Conservation (phyloP, 1,284 basidiomycete species). For the Salmacisia buchloeana region DNA sequence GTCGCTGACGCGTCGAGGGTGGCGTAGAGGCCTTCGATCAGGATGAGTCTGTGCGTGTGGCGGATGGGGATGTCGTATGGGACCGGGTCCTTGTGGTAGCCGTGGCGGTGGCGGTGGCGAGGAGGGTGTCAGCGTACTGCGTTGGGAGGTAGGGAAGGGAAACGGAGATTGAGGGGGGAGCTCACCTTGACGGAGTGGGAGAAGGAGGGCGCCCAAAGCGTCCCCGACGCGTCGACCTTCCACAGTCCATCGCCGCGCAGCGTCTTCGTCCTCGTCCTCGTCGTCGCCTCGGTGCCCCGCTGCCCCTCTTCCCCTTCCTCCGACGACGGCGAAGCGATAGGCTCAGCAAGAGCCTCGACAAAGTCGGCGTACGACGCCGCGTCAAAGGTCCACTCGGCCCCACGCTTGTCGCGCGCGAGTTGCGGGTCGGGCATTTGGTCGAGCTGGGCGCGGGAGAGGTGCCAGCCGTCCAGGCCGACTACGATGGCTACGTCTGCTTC, state of each 20-base stretch:
- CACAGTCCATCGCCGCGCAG: neutral
- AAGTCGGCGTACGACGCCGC: slow-evolving; percentile 16
- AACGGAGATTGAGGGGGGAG: slow-evolving; percentile 56
- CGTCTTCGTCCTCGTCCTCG: no score
- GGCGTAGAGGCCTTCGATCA: slow-evolving; percentile 79
- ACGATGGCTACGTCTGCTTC: slow-evolving; percentile 56
- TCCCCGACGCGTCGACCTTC: neutral
- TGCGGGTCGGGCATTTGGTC: slow-evolving; percentile 61
- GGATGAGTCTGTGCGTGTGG: slow-evolving; percentile 65
- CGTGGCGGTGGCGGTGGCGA: no score
- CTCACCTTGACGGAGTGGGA: slow-evolving; percentile 58
- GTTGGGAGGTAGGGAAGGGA: slow-evolving; percentile 53
- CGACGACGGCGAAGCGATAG: neutral
- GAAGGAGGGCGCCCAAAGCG: slow-evolving; percentile 58
- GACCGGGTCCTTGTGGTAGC: slow-evolving; percentile 53
- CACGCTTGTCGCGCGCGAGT: slow-evolving; percentile 36
- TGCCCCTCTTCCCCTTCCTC: neutral
- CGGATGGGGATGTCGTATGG: slow-evolving; percentile 57
- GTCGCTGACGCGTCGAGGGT: slow-evolving; percentile 61
- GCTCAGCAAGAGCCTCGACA: neutral
- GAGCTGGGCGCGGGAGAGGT: slow-evolving; percentile 58
- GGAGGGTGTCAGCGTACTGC: no score
- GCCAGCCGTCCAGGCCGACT: slow-evolving; percentile 80
- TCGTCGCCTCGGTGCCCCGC: neutral
- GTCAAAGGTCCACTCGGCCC: slow-evolving; percentile 48